These are phyloP conservation scores for Cutaneotrichosporon cutaneum DNA, from an alignment of 1,284 basidiomycete genomes.

Conservation along the genomic window DNA sequence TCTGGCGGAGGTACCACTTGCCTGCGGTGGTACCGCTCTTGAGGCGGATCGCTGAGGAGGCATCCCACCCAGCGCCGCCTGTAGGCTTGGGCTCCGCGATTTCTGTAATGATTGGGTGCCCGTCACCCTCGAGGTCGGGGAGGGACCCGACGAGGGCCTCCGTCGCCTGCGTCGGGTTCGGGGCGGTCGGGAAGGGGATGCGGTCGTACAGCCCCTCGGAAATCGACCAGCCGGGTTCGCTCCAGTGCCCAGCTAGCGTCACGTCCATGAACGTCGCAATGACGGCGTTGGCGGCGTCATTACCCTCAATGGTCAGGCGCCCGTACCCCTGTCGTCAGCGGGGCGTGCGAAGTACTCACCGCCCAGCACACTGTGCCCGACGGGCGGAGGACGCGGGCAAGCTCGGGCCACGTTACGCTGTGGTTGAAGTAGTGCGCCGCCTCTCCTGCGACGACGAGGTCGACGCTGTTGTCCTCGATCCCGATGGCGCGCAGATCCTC, in stretches of 20 bases:
- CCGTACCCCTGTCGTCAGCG: constrained; percentile 63
- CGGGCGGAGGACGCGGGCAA: constrained; percentile 62
- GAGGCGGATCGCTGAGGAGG: constrained; percentile 30
- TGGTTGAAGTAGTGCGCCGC: constrained; percentile 86
- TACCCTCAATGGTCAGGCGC: constrained; percentile 66
- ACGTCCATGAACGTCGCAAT: constrained; percentile 56
- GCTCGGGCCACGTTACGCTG: constrained; percentile 67
- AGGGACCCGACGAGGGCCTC: constrained; percentile 18
- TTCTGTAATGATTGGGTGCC: constrained; percentile 16
- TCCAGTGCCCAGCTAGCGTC: constrained; percentile 68
- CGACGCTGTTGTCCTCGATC: constrained; percentile 60
- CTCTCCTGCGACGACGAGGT: constrained; percentile 76
- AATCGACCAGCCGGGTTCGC: constrained; percentile 74
- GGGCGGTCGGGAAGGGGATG: constrained; percentile 61
- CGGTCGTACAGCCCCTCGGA: constrained; percentile 69
- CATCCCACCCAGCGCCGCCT: constrained; percentile 42
- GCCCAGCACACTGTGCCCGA: constrained; percentile 74
- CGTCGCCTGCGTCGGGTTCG: constrained; percentile 9
- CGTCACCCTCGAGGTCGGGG: constrained; percentile 57
- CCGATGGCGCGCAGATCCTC: constrained; percentile 24
- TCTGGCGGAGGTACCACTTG: constrained; percentile 63
- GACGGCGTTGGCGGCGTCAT: constrained; percentile 60
- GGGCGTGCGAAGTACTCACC: constrained; percentile 54
- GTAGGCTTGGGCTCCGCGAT: constrained; percentile 10
- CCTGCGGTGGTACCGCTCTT: constrained; percentile 46